Evolutionary conservation across 2,329 filamentous ascomycete genomes (phyloP).

Genomic region (Fusarium cyanostomum): DNA sequence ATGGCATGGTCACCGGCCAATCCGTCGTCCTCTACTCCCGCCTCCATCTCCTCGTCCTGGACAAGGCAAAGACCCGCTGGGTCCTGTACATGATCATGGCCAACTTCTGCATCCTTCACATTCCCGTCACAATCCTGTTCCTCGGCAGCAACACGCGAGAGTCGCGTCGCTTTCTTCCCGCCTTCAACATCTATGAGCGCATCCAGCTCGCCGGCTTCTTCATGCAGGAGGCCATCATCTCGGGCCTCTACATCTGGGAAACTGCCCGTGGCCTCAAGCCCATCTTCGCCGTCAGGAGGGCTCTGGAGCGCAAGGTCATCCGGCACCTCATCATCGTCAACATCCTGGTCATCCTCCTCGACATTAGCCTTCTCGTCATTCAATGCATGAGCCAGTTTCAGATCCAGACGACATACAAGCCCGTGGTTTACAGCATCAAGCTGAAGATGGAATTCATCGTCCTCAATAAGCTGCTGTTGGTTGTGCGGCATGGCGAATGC

Average conservation of each 20-base stretch:
- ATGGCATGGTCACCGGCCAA: constrained; percentile 34
- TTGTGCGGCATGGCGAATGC: constrained; percentile 27
- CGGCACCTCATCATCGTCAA: constrained; percentile 30
- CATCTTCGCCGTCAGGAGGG: constrained; percentile 24
- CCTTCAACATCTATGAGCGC: constrained; percentile 33
- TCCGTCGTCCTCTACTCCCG: constrained; percentile 33
- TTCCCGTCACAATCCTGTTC: constrained; percentile 25
- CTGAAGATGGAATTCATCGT: constrained; percentile 36
- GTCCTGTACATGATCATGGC: constrained; percentile 30
- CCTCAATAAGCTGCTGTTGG: constrained; percentile 25
- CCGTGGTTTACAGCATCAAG: constrained; percentile 36
- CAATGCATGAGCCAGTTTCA: constrained; percentile 34
- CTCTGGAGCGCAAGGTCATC: constrained; percentile 26
- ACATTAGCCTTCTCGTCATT: constrained; percentile 22
- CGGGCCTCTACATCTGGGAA: constrained; percentile 32
- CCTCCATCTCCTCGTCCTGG: constrained; percentile 26
- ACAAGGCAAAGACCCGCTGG: constrained; percentile 32
- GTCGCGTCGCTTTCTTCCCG: constrained; percentile 9
- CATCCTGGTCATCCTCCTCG: constrained; percentile 32
- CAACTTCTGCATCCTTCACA: constrained; percentile 29
- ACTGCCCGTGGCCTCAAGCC: constrained; percentile 25
- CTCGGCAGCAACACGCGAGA: constrained; percentile 26
- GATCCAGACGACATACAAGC: constrained; percentile 35
- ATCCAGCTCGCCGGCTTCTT: constrained; percentile 31
- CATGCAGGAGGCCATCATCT: constrained; percentile 31